Base-by-base conservation (phyloP, 441 rosid species). In the Euphorbia celastroides region DNA sequence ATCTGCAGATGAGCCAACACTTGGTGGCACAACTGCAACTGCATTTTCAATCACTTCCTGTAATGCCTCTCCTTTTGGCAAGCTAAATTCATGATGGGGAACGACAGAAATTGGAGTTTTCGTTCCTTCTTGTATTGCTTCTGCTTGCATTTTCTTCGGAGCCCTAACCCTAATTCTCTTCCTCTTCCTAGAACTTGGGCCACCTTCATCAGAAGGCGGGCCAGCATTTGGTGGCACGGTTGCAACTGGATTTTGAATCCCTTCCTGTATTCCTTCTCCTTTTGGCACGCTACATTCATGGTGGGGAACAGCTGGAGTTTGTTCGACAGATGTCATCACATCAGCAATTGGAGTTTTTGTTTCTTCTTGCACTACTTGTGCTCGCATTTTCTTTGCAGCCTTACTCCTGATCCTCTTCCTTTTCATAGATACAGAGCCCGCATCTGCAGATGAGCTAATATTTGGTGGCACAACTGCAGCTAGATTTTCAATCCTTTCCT, bases 371-470 rank as follows among this genome's bases (percentile, higher is more conserved):
- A 7, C 56, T 19, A 12, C 25, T 51, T 51, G 25, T 20, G 22
- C 22, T 36, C 70, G 58, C 58, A 61, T 50, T 73, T 69, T 79
- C 75, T 83, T 79, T 63, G 62, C 81, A 23, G 75, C 64, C 71
- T 79, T 44, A 55, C 74, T 69, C 66, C 75, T 51, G 64, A 65
- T 62, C 54, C 75, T 0, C 65, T 62, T 67, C 64, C 58, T 74
- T 55, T 57, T 81, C 55, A 42, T 28, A 69, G 74, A 9, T 25
- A 2, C 61, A 31, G 25, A 28, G 70, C 42, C 73, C 64, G 5
- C 66, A 66, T 22, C 62, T 7, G 25, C 11, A 50, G 56, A 56
- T 51, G 67, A 69, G 28, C 11, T 66, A 19, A 36, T 3, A 36
- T 13, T 46, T 6, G 75, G 20, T 57, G 76, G 78, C 51, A 70